A percentile compares a stretch with the other conserved stretches of the same genome.
These are phyloP conservation scores for Aristolochia contorta DNA, from an alignment of 164 flowering plant genomes.

Conservation along the genomic window DNA sequence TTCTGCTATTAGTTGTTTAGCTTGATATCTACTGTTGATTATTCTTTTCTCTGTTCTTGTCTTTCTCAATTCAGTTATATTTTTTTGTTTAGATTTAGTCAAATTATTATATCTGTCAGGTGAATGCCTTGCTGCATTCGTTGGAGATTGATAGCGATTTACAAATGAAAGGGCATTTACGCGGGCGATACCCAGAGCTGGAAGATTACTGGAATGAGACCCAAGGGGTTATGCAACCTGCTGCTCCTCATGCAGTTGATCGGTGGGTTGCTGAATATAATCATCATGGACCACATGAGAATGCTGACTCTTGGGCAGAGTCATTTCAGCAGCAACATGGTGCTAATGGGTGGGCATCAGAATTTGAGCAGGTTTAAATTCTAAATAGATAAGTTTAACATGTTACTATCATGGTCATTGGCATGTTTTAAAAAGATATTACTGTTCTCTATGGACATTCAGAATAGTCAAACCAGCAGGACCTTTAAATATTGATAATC, in stretches of 20 bases:
- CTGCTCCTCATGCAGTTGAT: constrained; percentile 37
- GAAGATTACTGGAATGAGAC: constrained; percentile 94
- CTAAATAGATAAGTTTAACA: not conserved
- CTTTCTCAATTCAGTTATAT: not conserved
- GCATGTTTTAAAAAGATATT: no score
- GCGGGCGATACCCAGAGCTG: constrained; percentile 64
- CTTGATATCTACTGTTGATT: not conserved
- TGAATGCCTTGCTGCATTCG: constrained; percentile 67
- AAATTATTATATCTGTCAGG: constrained; percentile 29
- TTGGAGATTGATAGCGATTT: constrained; percentile 70
- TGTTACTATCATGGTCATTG: not conserved
- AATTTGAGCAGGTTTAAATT: constrained; percentile 71
- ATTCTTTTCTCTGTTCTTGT: not conserved
- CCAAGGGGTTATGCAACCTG: constrained; percentile 36
- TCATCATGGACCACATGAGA: constrained; percentile 35
- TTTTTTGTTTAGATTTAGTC: not conserved
- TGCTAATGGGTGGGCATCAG: constrained; percentile 84
- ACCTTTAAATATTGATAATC: no score
- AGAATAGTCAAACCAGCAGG: no score
- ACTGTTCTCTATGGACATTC: no score
- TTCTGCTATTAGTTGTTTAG: not conserved
- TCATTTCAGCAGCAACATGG: constrained; percentile 85
- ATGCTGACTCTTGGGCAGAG: constrained; percentile 66
- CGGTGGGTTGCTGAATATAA: constrained; percentile 66
- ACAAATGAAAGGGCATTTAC: constrained; percentile 44